A percentile compares a stretch with the other conserved stretches of the same genome.
Evolutionary conservation across 2,329 filamentous ascomycete species (phyloP).

Genomic region (Aureobasidium sp.): DNA sequence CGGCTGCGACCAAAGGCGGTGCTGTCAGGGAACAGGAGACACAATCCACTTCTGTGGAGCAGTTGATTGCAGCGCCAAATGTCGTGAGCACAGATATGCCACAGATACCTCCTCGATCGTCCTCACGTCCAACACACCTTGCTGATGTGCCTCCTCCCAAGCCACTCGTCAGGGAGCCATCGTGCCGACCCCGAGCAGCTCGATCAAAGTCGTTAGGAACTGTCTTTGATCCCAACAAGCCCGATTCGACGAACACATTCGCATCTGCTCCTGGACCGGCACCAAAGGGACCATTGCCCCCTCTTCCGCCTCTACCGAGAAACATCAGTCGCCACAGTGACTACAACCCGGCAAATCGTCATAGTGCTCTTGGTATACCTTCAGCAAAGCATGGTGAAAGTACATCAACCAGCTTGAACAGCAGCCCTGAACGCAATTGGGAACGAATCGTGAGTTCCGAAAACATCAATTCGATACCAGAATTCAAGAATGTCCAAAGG

Average conservation of each 20-base stretch:
- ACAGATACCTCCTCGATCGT: neutral
- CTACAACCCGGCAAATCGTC: constrained; percentile 8
- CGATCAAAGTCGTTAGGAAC: constrained; percentile 26
- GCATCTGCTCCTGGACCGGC: constrained; percentile 26
- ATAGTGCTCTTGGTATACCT: constrained; percentile 5
- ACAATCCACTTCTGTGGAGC: constrained; percentile 18
- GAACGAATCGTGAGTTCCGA: constrained; percentile 1
- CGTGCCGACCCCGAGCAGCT: neutral
- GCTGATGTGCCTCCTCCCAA: constrained; percentile 17
- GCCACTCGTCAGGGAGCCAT: neutral
- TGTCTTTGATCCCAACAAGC: constrained; percentile 19
- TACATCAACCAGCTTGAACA: constrained; percentile 6
- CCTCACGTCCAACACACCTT: neutral
- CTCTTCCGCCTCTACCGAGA: constrained; percentile 32
- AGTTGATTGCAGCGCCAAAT: constrained; percentile 19
- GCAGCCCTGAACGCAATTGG: constrained; percentile 11
- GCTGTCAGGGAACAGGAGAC: neutral
- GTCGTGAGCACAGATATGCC: neutral
- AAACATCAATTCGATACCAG: neutral
- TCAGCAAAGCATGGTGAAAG: neutral
- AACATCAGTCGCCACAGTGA: constrained; percentile 22
- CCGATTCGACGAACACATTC: constrained; percentile 18
- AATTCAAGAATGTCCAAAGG: neutral
- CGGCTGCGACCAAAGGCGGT: neutral
- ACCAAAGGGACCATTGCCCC: constrained; percentile 37